Evolutionary conservation across 2,329 filamentous ascomycete genomes (phyloP), one percentile per base, ranked within the genome.

Genomic region (Fusarium virguliforme): DNA sequence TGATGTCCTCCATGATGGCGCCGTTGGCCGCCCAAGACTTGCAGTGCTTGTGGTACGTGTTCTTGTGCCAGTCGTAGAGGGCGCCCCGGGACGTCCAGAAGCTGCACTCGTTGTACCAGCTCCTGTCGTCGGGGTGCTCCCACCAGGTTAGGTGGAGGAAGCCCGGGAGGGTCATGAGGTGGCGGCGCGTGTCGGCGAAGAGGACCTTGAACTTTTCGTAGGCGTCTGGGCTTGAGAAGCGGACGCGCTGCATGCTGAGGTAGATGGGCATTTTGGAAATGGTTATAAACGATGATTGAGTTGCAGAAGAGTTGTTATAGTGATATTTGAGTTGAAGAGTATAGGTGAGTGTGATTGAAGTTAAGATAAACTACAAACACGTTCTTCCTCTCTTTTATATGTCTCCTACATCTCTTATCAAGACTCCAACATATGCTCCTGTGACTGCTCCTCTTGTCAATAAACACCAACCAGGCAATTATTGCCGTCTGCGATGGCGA

Each of bases 1-100:
- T 64, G 4, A 74, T 68, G 6, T 65, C 71, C 40, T 74, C 71
- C 60, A 74, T 70, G 12, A 74, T 74, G 37, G 62, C 71, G 3
- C 65, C 63, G 9, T 72, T 72, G 0, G 50, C 65, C 0, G 68
- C 68, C 62, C 53, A 72, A 8, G 61, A 13, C 35, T 74, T 70
- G 38, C 56, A 72, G 62, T 72, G 50, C 32, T 72, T 72, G 22
- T 70, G 50, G 32, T 74, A 73, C 1, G 55, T 74, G 9, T 64
- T 70, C 46, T 65, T 74, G 10, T 74, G 62, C 56, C 62, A 74
- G 40, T 67, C 41, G 12, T 72, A 70, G 1, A 72, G 51, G 1
- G 68, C 60, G 0, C 68, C 65, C 5, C 58, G 59, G 15, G 65
- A 72, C 0, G 71, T 74, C 65, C 58, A 74, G 37, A 72, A 65